Base-by-base conservation (phyloP, 2,329 filamentous ascomycete species). In the Ophiostoma angusticollis region DNA sequence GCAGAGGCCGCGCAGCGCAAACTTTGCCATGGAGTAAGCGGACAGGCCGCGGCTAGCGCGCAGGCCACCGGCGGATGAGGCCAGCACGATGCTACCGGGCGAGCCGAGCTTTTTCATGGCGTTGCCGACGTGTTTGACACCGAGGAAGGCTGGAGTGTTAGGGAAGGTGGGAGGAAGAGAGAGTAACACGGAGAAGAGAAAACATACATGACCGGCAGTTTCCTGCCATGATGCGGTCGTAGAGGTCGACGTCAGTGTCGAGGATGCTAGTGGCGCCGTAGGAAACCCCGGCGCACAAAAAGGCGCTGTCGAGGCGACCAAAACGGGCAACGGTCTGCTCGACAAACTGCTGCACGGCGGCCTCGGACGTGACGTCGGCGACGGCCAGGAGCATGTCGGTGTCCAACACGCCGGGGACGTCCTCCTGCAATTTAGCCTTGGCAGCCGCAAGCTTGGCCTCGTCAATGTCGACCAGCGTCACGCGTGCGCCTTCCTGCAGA, bases 1-100 rank as follows among this genome's bases (percentile, higher is more conserved):
- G 9, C 12, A 27, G 8, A 35, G 24, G 9, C 33, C 33, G 5
- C 33, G 33, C 14, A 35, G 22, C 2, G 33, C 33, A 35, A 35
- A 35, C 18, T 35, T 35, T 13, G 33, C 22, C 33, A 35, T 35
- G 5, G 33, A 35, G 22, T 35, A 35, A 5, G 33, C 33, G 6
- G 33, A 25, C 22, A 35, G 14, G 2, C 33, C 33, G 11, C 17
- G n/a, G 16, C 22, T 35, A 5, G 33, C 23, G 9, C 33, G 33
- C 3, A 35, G 33, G 13, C 33, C 33, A 5, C 14, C 16, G 16
- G 33, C 33, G 12, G 33, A 35, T 16, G 33, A 35, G 16, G 33
- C 33, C 13, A 35, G 17, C 17, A 35, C n/a, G n/a, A 35, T 35
- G 33, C 33, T 35, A 13, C 33, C 33, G 9, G 19, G 14, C 9